Base-by-base conservation (phyloP, 306 rosid species). In the Ormosia semicastrata region DNA sequence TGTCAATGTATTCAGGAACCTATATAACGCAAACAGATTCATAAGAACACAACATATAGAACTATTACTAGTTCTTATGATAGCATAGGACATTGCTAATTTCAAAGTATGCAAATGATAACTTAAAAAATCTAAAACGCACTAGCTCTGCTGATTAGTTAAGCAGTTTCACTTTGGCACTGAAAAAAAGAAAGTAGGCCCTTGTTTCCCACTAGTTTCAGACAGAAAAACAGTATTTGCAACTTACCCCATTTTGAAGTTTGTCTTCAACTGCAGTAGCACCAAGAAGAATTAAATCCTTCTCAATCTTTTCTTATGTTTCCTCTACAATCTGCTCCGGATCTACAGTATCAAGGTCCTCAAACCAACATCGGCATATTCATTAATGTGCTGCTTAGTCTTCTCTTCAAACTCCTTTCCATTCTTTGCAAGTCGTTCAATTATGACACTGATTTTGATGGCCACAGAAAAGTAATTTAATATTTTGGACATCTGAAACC, bases 231-330 rank as follows among this genome's bases (percentile, higher is more conserved):
- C 12, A 15, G 58, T 53, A 54, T 50, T 60, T 37, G 39, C 50
- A 66, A 68, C 90, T 33, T 87, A 95, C 99, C 94, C 99, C 99
- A 44, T 91, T 87, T 87, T 96, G 99, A 84, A 96, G 91, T 75
- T 96, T 96, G 88, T 96, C 99, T 90, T 96, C 99, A 87, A 96
- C 99, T 17, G 99, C 99, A 71, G 99, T 96, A 72, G 98, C 99
- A 76, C 99, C 99, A 47, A 96, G 98, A 84, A 93, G 99, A 88
- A 96, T 91, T 76, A 93, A 83, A 81, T 96, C 91, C 86, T 86
- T 93, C 92, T 96, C 99, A 24, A 96, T 82, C 47, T 75, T 89
- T 85, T 92, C 88, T 37, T 89, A 84, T 77, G 86, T 86, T 40
- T 71, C 87, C 86, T 96, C 99, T 0, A 96, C 86, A 67, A 89